A percentile compares a stretch with the other conserved stretches of the same genome.
Evolutionary conservation across 805 yeast genomes (phyloP).

Genomic region (Saccharomycopsis lassenensis): DNA sequence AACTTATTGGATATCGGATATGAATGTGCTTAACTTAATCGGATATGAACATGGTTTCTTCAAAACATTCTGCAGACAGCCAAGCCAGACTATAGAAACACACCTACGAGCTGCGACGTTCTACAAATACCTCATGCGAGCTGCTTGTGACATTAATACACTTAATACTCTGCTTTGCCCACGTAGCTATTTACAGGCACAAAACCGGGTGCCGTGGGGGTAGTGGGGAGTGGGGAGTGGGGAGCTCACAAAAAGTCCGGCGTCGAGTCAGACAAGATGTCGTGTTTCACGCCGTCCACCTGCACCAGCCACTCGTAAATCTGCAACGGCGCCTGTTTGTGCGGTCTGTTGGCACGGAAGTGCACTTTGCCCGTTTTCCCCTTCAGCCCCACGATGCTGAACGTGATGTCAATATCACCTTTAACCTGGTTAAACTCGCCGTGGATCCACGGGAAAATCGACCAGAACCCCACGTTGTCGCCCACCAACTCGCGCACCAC

Average conservation of each 20-base stretch:
- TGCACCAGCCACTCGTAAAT: slow-evolving; percentile 55
- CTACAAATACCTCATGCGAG: no score
- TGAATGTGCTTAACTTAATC: no score
- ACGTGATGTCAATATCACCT: slow-evolving; percentile 67
- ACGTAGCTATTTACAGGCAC: no score
- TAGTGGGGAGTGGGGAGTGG: no score
- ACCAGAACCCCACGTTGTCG: slow-evolving; percentile 56
- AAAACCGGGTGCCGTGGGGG: no score
- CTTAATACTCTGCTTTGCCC: no score
- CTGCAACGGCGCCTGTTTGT: slow-evolving; percentile 43
- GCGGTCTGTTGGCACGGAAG: slow-evolving; percentile 62
- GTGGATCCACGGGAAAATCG: slow-evolving; percentile 75
- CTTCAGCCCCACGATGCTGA: slow-evolving; percentile 59
- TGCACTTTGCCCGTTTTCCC: slow-evolving; percentile 40
- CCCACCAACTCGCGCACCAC: slow-evolving; percentile 58
- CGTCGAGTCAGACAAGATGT: slow-evolving; percentile 38
- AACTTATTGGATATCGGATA: no score
- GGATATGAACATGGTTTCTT: no score
- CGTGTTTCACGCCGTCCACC: slow-evolving; percentile 35
- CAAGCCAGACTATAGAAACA: no score
- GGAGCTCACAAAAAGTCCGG: slow-evolving; percentile 2
- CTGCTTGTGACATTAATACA: no score
- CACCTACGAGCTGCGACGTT: no score
- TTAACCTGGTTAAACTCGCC: slow-evolving; percentile 78
- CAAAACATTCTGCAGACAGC: no score